phyloP scores from a whole-genome alignment of 169 alveolate genomes.

The Plasmodium gaboni region DNA sequence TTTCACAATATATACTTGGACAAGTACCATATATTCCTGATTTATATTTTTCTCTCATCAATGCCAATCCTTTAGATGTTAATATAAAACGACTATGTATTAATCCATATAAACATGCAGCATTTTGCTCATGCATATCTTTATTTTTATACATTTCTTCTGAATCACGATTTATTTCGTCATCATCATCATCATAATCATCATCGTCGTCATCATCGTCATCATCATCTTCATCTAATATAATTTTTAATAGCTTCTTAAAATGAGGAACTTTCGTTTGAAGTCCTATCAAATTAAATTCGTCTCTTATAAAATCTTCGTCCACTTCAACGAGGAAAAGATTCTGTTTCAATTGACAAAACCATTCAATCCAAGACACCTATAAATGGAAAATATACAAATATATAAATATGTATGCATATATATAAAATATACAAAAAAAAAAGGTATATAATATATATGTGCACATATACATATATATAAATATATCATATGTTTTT shows the following conservation, averaged over 20 bases:
- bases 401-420: not conserved
- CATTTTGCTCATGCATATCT: slow-evolving; percentile 87
- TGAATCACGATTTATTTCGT: slow-evolving; percentile 78
- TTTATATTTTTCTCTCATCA: slow-evolving; percentile 91
- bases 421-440: not conserved
- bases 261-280: slow-evolving; percentile 88
- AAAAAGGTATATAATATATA: not conserved
- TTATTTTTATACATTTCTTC: slow-evolving; percentile 80
- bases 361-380: slow-evolving; percentile 97
- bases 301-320: slow-evolving; percentile 94
- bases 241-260: slow-evolving; percentile 90
- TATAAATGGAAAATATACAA: slow-evolving; percentile 16
- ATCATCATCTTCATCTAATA: slow-evolving; percentile 89
- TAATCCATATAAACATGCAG: slow-evolving; percentile 92
- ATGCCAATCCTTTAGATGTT: slow-evolving; percentile 92
- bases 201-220: slow-evolving; percentile 86
- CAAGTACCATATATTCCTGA: slow-evolving; percentile 91
- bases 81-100: slow-evolving; percentile 92
- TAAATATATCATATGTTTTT: not conserved
- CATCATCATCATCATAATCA: slow-evolving; percentile 80
- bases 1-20: slow-evolving; percentile 91
- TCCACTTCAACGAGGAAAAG: slow-evolving; percentile 95
- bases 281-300: slow-evolving; percentile 93
- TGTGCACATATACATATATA: not conserved
- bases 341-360: slow-evolving; percentile 94